These are phyloP conservation scores for Catharanthus roseus DNA, from an alignment of 257 asterid genomes.

Conservation along the genomic window DNA sequence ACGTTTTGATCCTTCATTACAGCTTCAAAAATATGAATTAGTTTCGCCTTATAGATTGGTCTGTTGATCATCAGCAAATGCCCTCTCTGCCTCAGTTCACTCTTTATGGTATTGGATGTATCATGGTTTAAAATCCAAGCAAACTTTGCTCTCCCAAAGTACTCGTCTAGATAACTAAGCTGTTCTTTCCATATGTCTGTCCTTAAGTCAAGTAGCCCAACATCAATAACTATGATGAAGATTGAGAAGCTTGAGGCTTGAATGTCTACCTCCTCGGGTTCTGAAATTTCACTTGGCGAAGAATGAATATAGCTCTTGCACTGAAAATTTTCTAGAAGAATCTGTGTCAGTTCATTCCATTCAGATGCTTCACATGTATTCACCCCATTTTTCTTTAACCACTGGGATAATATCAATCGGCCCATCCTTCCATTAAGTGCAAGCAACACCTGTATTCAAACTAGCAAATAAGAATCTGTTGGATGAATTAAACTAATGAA, in stretches of 20 bases:
- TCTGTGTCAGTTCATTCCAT: slow-evolving; percentile 71
- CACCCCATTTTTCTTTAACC: slow-evolving; percentile 62
- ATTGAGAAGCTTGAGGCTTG: slow-evolving; percentile 19
- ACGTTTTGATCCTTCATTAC: slow-evolving; percentile 34
- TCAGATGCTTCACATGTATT: slow-evolving; percentile 58
- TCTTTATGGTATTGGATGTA: slow-evolving; percentile 51
- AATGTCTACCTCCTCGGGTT: slow-evolving; percentile 21
- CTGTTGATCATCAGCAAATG: slow-evolving; percentile 61
- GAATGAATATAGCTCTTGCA: slow-evolving; percentile 17
- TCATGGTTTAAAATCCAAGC: slow-evolving; percentile 80
- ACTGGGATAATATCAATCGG: slow-evolving; percentile 45
- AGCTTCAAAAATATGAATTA: slow-evolving; percentile 62
- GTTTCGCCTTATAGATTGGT: slow-evolving; percentile 74
- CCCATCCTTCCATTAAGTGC: slow-evolving; percentile 78
- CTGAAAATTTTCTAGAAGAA: slow-evolving; percentile 44
- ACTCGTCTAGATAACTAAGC: slow-evolving; percentile 56
- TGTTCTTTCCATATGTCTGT: slow-evolving; percentile 78
- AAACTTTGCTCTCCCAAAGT: slow-evolving; percentile 46
- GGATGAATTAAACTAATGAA: neutral
- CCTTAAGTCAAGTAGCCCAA: slow-evolving; percentile 71
- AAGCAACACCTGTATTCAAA: slow-evolving; percentile 68
- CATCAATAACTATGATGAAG: slow-evolving; percentile 52
- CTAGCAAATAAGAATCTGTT: slow-evolving; percentile 17
- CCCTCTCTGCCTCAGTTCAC: slow-evolving; percentile 65
- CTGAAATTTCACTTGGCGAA: slow-evolving; percentile 23